These are phyloP conservation scores for Zygotorulaspora florentina DNA, from an alignment of 805 yeast genomes.

Conservation along the genomic window DNA sequence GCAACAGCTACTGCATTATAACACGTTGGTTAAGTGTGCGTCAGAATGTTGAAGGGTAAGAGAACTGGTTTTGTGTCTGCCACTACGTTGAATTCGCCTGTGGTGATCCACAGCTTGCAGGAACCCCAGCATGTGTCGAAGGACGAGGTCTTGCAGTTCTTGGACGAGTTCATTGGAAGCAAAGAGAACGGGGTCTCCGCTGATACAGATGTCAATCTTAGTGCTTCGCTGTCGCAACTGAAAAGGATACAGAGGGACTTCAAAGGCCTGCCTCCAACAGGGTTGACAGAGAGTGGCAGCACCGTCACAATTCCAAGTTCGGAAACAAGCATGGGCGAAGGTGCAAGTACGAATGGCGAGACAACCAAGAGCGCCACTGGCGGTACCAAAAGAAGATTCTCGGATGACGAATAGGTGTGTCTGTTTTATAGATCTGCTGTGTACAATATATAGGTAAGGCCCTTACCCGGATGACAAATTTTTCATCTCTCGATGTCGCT, in stretches of 20 bases:
- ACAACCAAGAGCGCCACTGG: slow-evolving; percentile 27
- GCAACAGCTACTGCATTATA: not conserved
- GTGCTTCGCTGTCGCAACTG: slow-evolving; percentile 49
- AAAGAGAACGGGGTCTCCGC: slow-evolving; percentile 21
- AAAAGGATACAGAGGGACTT: slow-evolving; percentile 72
- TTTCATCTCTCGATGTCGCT: not conserved
- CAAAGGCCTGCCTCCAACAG: slow-evolving; percentile 70
- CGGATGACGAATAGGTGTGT: slow-evolving; percentile 11
- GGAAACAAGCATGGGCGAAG: slow-evolving; percentile 1
- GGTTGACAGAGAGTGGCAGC: slow-evolving; percentile 9
- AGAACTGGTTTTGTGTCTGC: slow-evolving; percentile 18
- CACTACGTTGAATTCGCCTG: slow-evolving; percentile 28
- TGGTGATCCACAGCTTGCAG: slow-evolving; percentile 26
- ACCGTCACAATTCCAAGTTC: not conserved
- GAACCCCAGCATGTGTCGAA: slow-evolving; percentile 25
- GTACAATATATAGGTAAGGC: slow-evolving; percentile 1
- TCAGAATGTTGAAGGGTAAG: slow-evolving; percentile 26
- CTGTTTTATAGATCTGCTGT: not conserved
- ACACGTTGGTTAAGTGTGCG: not conserved
- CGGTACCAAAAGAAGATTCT: slow-evolving; percentile 29
- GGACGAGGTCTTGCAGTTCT: slow-evolving; percentile 26
- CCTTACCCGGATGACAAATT: slow-evolving; percentile 2
- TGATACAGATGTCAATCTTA: slow-evolving; percentile 27
- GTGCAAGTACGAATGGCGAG: slow-evolving; percentile 4
- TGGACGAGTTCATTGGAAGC: slow-evolving; percentile 27